Percentiles rank a stretch among this genome's conserved stretches.
These are phyloP conservation scores for Mycena metata DNA, from an alignment of 768 basidiomycete genomes.

Conservation along the genomic window DNA sequence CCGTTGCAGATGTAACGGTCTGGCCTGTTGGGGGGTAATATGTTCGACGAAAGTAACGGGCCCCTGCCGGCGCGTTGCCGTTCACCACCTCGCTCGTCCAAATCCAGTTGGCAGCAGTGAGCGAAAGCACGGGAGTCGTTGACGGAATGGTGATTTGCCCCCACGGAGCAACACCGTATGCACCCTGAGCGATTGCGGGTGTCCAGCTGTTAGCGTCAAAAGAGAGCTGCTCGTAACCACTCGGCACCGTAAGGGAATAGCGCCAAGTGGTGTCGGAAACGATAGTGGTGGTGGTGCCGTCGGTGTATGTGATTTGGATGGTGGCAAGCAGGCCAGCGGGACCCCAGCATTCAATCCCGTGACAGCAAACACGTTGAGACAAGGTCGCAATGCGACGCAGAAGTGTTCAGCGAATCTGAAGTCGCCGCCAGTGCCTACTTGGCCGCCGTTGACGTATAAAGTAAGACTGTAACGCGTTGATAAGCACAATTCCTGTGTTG, in stretches of 20 bases:
- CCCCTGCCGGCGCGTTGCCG: conserved; percentile 40
- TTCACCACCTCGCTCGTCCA: conserved; percentile 48
- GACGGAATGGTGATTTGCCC: conserved; percentile 34
- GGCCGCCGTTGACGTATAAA: conserved; percentile 48
- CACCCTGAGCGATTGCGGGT: conserved; percentile 44
- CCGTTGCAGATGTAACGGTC: conserved; percentile 39
- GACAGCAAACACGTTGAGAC: conserved; percentile 52
- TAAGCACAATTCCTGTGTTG: too few relatives aligned
- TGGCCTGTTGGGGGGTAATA: conserved; percentile 42
- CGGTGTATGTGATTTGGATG: conserved; percentile 48
- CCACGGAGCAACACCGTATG: conserved; percentile 35
- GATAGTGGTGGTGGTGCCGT: conserved; percentile 48
- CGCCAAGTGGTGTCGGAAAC: conserved; percentile 51
- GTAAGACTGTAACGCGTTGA: conserved; percentile 48
- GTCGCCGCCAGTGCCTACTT: conserved; percentile 42
- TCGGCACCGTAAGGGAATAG: conserved; percentile 39
- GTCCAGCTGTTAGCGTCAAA: conserved; percentile 50
- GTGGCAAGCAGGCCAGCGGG: conserved; percentile 49
- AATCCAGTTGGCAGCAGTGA: conserved; percentile 46
- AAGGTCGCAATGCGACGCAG: conserved; percentile 44
- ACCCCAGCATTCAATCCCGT: conserved; percentile 40
- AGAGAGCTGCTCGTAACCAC: conserved; percentile 46
- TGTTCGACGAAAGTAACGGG: conserved; percentile 48
- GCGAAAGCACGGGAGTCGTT: conserved; percentile 41
- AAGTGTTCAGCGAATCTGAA: conserved; percentile 45